A percentile compares a stretch with the other conserved stretches of the same genome.
These are phyloP conservation scores for Cetradonia linearis DNA, from an alignment of 495 filamentous ascomycete genomes.

Conservation along the genomic window DNA sequence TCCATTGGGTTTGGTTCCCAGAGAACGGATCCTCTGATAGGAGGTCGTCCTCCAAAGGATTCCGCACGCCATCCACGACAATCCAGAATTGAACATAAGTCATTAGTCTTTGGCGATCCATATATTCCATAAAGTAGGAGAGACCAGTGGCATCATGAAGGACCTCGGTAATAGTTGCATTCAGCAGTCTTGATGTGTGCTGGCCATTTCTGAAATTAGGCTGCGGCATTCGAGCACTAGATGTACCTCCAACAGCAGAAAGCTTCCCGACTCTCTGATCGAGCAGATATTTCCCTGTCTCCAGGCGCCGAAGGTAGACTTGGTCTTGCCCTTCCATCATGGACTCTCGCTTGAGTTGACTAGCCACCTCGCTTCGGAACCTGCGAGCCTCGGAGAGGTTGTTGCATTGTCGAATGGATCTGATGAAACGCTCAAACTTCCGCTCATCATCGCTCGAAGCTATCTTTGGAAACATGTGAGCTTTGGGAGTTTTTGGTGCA, in stretches of 20 bases:
- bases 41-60: conserved; percentile 83
- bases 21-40: conserved; percentile 56
- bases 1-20: conserved; percentile 59
- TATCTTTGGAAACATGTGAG: conserved; percentile 57
- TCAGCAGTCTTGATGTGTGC: conserved; percentile 48
- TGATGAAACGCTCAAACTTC: conserved; percentile 87
- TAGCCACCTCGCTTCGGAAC: conserved; percentile 85
- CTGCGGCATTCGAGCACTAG: conserved; percentile 30
- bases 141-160: conserved; percentile 80
- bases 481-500: conserved; percentile 53
- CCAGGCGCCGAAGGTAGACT: conserved; percentile 75
- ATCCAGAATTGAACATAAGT: conserved; percentile 95
- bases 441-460: conserved; percentile 68
- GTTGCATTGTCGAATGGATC: conserved; percentile 76
- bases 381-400: conserved; percentile 91
- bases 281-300: conserved; percentile 80
- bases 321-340: conserved; percentile 69
- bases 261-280: conserved; percentile 83
- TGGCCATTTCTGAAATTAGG: conserved; percentile 32
- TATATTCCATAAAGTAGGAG: conserved; percentile 99
- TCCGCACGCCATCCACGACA: conserved; percentile 94
- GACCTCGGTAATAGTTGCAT: conserved; percentile 66
- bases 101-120: conserved; percentile 86
- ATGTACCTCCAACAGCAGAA: conserved; percentile 51
- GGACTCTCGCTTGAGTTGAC: conserved; percentile 78